These are phyloP conservation scores for Penicillium maclennaniae DNA, from an alignment of 495 filamentous ascomycete genomes.

Conservation along the genomic window DNA sequence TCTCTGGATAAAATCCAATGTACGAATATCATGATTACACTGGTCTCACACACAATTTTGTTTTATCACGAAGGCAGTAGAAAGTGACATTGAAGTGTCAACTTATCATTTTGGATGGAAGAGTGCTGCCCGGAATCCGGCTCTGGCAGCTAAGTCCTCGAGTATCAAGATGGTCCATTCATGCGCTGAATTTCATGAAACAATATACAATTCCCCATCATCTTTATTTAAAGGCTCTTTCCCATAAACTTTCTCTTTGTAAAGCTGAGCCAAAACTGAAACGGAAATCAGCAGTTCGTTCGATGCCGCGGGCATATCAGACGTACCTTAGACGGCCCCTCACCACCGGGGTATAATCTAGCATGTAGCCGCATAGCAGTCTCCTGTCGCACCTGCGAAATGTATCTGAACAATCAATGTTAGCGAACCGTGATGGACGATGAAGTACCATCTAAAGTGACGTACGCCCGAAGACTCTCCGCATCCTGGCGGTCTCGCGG, in stretches of 20 bases:
- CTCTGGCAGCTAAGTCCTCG: conserved; percentile 8
- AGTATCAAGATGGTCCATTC: conserved; percentile 21
- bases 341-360: conserved; percentile 81
- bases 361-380: conserved; percentile 74
- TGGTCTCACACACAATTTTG: not conserved
- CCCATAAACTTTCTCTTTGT: conserved; percentile 99
- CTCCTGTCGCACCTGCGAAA: conserved; percentile 90
- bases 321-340: conserved; percentile 76
- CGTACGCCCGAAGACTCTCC: conserved; percentile 73
- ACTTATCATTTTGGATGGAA: not conserved
- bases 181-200: conserved; percentile 34
- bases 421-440: not conserved
- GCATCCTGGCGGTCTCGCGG: conserved; percentile 84
- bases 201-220: conserved; percentile 22
- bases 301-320: not conserved
- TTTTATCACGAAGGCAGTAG: not conserved
- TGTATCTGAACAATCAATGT: conserved; percentile 47
- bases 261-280: conserved; percentile 94
- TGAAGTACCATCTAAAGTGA: not conserved
- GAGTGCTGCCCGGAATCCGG: conserved; percentile 9
- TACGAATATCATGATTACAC: conserved; percentile 19
- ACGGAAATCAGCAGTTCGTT: not conserved
- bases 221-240: conserved; percentile 66
- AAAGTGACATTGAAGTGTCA: not conserved
- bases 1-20: conserved; percentile 10